Conservation (phyloP, 371 early-diverging fungal species). For the Mortierella sp. region DNA sequence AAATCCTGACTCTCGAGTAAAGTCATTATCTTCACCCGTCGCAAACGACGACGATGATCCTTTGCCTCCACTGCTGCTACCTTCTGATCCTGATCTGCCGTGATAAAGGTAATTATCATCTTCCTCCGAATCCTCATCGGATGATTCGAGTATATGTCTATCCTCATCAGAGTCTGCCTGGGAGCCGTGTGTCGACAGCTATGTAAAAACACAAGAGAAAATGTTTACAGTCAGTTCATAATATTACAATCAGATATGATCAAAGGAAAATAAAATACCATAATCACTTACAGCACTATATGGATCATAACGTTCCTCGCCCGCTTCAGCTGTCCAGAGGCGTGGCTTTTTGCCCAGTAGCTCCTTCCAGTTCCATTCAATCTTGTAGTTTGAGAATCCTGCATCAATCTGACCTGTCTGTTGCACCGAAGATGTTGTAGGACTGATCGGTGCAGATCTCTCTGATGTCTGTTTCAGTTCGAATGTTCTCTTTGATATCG, state of each 20-base stretch:
- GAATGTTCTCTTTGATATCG: constrained; percentile 22
- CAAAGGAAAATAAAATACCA: neutral
- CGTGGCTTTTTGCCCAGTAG: constrained; percentile 54
- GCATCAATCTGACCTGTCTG: constrained; percentile 26
- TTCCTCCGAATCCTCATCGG: constrained; percentile 30
- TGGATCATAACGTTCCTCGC: constrained; percentile 51
- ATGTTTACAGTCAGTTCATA: neutral
- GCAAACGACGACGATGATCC: constrained; percentile 25
- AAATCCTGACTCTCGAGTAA: constrained; percentile 48
- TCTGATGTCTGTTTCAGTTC: constrained; percentile 13
- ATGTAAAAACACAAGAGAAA: neutral
- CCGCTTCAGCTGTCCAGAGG: constrained; percentile 49
- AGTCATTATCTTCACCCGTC: constrained; percentile 31
- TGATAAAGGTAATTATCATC: constrained; percentile 12
- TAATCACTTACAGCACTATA: constrained; percentile 53
- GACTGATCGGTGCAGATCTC: neutral
- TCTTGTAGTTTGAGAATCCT: constrained; percentile 53
- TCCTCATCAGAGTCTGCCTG: constrained; percentile 49
- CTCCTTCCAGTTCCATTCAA: constrained; percentile 57
- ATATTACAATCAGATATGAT: neutral
- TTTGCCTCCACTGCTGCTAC: constrained; percentile 8
- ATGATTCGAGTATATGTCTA: constrained; percentile 29
- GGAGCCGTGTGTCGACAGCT: constrained; percentile 54
- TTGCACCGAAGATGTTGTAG: constrained; percentile 8
- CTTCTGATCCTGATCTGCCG: constrained; percentile 12